Evolutionary conservation across 1,139 yeast genomes (phyloP).

Genomic region (Pneumocystis murina): DNA sequence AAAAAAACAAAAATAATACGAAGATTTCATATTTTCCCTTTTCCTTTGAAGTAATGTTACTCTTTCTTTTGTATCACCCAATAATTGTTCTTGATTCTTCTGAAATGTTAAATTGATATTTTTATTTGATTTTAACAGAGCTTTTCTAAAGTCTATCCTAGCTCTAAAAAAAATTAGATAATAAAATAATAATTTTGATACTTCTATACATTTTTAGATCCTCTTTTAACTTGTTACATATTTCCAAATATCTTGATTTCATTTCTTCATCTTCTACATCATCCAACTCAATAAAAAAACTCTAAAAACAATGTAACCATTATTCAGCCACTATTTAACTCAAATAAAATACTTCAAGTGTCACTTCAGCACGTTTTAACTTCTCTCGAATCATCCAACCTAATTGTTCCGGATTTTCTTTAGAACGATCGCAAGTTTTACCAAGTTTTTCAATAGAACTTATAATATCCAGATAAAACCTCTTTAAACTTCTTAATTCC

Average conservation of each 20-base stretch:
- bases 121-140: not conserved
- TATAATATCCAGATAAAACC: not conserved
- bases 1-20: not conserved
- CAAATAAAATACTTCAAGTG: not conserved
- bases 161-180: not conserved
- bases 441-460: not conserved
- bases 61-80: not conserved
- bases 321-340: not conserved
- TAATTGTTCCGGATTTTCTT: not conserved
- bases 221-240: not conserved
- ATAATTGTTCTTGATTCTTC: not conserved
- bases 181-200: not conserved
- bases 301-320: not conserved
- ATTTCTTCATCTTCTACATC: not conserved
- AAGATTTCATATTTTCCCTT: not conserved
- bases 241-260: not conserved
- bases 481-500: not conserved
- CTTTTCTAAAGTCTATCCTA: not conserved
- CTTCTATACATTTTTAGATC: not conserved
- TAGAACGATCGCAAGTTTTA: not conserved
- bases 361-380: not conserved
- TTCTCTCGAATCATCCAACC: not conserved
- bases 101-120: not conserved
- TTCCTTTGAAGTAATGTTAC: not conserved
- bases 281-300: not conserved